Percentiles rank a stretch among this genome's conserved stretches.
Conservation (phyloP, 805 yeast genomes). For the Yarrowia phangngaensis region DNA sequence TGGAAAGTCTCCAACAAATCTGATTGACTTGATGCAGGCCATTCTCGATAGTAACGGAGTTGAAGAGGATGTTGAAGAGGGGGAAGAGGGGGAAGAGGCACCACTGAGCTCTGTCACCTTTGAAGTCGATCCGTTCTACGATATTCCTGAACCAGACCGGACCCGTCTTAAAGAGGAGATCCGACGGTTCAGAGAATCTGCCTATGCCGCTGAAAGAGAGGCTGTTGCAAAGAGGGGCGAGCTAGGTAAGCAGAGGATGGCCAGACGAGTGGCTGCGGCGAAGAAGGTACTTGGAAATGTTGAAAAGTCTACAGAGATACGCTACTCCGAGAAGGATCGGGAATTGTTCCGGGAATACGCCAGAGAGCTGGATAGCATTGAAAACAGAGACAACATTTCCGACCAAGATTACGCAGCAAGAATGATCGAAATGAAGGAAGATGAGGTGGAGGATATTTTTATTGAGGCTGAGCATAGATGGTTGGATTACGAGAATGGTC, state of each 20-base stretch:
- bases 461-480: constrained; percentile 22
- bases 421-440: constrained; percentile 18
- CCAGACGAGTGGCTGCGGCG: constrained; percentile 27
- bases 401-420: constrained; percentile 28
- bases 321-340: constrained; percentile 14
- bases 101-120: constrained; percentile 22
- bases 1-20: constrained; percentile 10
- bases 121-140: constrained; percentile 20
- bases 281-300: constrained; percentile 23
- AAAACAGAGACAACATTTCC: constrained; percentile 21
- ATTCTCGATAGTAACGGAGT: constrained; percentile 8
- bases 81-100: constrained; percentile 14
- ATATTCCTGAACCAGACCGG: constrained; percentile 26
- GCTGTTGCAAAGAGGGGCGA: constrained; percentile 27
- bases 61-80: constrained; percentile 11
- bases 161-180: constrained; percentile 31
- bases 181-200: constrained; percentile 30
- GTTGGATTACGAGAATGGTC: constrained; percentile 34
- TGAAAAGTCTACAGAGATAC: not conserved
- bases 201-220: constrained; percentile 28
- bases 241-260: constrained; percentile 28
- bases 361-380: constrained; percentile 27
- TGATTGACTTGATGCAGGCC: constrained; percentile 22
- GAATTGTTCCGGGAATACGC: constrained; percentile 14
- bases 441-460: constrained; percentile 19